A percentile compares a stretch with the other conserved stretches of the same genome.
Conservation (phyloP, 1,284 basidiomycete species). For the Irpex sp. region DNA sequence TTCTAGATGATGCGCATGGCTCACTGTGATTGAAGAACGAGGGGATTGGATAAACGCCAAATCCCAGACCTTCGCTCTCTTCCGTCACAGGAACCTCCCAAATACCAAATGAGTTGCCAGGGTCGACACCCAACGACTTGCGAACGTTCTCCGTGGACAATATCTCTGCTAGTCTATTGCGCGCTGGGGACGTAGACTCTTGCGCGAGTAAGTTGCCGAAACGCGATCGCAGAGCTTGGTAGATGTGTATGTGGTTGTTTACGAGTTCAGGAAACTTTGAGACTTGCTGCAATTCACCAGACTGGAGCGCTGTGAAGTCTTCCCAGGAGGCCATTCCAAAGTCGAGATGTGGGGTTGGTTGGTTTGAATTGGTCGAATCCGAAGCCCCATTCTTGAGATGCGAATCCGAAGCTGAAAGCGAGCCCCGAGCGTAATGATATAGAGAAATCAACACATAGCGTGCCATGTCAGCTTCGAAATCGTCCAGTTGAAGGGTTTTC, state of each 20-base stretch:
- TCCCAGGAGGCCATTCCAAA: slow-evolving; percentile 17
- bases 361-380: neutral
- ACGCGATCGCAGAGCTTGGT: slow-evolving; percentile 23
- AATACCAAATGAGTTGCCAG: slow-evolving; percentile 64
- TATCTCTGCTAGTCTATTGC: slow-evolving; percentile 31
- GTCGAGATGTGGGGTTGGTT: neutral
- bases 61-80: slow-evolving; percentile 63
- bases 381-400: neutral
- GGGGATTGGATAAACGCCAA: slow-evolving; percentile 53
- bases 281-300: slow-evolving; percentile 23
- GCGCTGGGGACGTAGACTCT: neutral
- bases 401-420: neutral
- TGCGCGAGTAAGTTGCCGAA: slow-evolving; percentile 13
- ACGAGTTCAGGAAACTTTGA: slow-evolving; percentile 26
- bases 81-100: slow-evolving; percentile 45
- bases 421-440: slow-evolving; percentile 17
- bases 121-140: slow-evolving; percentile 51
- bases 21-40: slow-evolving; percentile 69
- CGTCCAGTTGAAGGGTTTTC: slow-evolving; percentile 24
- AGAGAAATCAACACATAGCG: slow-evolving; percentile 29
- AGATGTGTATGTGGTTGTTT: slow-evolving; percentile 26
- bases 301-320: slow-evolving; percentile 25
- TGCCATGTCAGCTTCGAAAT: slow-evolving; percentile 30
- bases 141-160: slow-evolving; percentile 41
- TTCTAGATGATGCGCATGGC: slow-evolving; percentile 17